Evolutionary conservation across 106 monocot genomes (phyloP).

Genomic region (Chionographis japonica): DNA sequence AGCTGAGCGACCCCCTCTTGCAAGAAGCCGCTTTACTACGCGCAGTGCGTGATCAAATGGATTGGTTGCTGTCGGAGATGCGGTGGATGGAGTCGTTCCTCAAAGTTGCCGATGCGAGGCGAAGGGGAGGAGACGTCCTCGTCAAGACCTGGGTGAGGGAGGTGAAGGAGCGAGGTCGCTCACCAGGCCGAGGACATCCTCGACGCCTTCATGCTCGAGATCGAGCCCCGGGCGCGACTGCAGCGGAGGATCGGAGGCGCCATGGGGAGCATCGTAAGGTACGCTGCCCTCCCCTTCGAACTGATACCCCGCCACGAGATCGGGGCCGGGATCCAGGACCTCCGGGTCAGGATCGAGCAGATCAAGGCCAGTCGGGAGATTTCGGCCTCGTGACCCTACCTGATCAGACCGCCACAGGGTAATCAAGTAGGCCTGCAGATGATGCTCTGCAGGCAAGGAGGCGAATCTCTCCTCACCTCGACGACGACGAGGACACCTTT

Average conservation of each 20-base stretch:
- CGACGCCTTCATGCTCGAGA: conserved; percentile 16
- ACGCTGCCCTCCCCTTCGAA: neutral
- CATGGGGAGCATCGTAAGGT: neutral
- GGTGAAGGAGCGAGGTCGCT: conserved; percentile 13
- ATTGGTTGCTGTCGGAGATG: no score
- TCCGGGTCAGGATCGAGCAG: conserved; percentile 4
- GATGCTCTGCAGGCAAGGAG: neutral
- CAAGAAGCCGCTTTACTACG: no score
- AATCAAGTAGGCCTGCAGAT: neutral
- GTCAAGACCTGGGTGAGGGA: conserved; percentile 21
- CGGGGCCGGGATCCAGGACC: neutral
- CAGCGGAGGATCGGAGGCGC: neutral
- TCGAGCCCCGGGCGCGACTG: neutral
- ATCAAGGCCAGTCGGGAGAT: neutral
- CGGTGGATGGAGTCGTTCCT: no score
- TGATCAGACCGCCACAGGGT: neutral
- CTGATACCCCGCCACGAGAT: neutral
- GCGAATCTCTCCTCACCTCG: conserved; percentile 4
- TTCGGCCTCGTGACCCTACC: conserved; percentile 13
- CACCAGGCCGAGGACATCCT: conserved; percentile 27
- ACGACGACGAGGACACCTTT: neutral
- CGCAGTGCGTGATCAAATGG: no score
- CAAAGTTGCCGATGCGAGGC: no score
- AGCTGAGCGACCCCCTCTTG: no score
- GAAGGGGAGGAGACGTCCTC: no score